Evolutionary conservation across 139 green algal genomes (phyloP).

Genomic region (Marvania coccoides): DNA sequence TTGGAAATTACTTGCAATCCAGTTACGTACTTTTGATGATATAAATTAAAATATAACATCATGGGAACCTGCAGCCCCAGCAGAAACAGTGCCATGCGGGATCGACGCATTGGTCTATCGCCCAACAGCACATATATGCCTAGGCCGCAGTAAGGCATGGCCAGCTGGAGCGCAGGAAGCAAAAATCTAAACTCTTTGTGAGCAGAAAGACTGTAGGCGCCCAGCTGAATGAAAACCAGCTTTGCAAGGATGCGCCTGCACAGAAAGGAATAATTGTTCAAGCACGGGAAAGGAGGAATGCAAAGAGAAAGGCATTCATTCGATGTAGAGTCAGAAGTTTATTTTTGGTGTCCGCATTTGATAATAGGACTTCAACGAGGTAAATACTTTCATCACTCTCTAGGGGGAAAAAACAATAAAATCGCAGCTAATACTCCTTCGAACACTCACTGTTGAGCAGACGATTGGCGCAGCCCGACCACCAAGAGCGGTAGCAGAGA

Average conservation of each 20-base stretch:
- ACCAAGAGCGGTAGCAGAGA: conserved; percentile 27
- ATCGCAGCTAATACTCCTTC: neutral
- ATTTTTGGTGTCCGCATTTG: neutral
- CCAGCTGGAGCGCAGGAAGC: conserved; percentile 36
- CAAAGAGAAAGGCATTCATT: neutral
- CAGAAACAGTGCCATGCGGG: neutral
- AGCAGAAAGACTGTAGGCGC: conserved; percentile 36
- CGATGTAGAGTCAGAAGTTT: neutral
- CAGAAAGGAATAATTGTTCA: neutral
- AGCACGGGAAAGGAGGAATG: neutral
- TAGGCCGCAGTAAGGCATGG: conserved; percentile 32
- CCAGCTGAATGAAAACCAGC: conserved; percentile 14
- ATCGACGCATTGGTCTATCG: neutral
- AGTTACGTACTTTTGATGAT: conserved; percentile 28
- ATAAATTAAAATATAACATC: conserved; percentile 27
- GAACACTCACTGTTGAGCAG: neutral
- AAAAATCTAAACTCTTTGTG: conserved; percentile 58
- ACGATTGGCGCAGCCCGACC: neutral
- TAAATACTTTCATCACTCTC: neutral
- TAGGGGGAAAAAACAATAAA: neutral
- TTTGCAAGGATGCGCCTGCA: neutral
- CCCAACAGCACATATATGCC: neutral
- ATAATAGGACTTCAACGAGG: neutral
- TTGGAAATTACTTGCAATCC: neutral
- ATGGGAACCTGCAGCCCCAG: conserved; percentile 21